Conservation (phyloP, 306 rosid species). For the Lathyrus sativus region DNA sequence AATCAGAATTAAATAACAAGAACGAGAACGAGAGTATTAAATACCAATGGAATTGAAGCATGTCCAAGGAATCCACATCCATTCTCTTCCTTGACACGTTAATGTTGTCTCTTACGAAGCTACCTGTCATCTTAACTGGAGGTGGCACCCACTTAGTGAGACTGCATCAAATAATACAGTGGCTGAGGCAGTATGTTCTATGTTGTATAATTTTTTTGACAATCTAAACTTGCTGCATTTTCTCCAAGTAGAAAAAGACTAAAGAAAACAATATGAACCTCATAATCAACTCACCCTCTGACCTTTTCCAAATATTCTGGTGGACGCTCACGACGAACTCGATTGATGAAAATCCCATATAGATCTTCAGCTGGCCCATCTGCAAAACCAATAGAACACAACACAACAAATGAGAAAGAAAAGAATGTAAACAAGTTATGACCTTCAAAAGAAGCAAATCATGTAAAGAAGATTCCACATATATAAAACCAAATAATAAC, state of each 20-base stretch:
- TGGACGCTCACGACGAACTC: conserved; percentile 90
- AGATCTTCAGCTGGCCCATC: conserved; percentile 98
- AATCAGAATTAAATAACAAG: conserved; percentile 20
- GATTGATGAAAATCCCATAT: conserved; percentile 86
- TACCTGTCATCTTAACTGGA: conserved; percentile 94
- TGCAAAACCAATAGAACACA: conserved; percentile 39
- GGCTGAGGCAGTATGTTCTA: conserved; percentile 32
- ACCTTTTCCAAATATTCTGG: conserved; percentile 73
- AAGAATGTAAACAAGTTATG: conserved; percentile 15
- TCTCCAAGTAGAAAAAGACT: conserved; percentile 21
- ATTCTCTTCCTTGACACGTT: conserved; percentile 88
- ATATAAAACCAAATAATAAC: conserved; percentile 28
- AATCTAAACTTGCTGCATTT: conserved; percentile 8
- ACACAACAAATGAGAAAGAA: conserved; percentile 4
- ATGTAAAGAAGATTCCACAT: not conserved
- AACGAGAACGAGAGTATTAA: conserved; percentile 7
- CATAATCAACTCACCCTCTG: conserved; percentile 77
- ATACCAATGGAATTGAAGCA: conserved; percentile 99
- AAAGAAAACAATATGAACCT: conserved; percentile 8
- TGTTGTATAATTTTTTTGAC: conserved; percentile 1
- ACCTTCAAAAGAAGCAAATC: not conserved
- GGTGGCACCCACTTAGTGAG: conserved; percentile 99
- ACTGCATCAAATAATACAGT: conserved; percentile 54
- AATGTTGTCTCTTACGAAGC: conserved; percentile 80
- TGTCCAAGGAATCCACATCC: conserved; percentile 92